Base-by-base conservation (phyloP, 768 basidiomycete genomes). In the Termitomyces sp. region DNA sequence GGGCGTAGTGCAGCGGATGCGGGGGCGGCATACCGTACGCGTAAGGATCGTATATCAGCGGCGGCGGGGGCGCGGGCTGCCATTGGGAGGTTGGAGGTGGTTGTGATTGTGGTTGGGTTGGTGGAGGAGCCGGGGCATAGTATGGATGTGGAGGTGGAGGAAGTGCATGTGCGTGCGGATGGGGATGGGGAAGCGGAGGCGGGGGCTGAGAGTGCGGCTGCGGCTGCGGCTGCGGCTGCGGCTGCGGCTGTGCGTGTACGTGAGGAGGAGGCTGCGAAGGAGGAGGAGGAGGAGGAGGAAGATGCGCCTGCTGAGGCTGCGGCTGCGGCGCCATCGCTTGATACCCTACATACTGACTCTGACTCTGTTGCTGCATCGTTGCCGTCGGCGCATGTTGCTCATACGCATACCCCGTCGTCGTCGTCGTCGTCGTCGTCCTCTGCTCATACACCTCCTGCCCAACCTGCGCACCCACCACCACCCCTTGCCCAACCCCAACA, bases 41-140 rank as follows among this genome's bases (percentile, higher is more conserved):
- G 15, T 64, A 64, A 11, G 61, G 59, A 47, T 64, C 63, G 34
- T 62, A 62, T 45, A 58, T 55, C 37, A 44, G 54, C n/a, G 48
- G 55, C n/a, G 45, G 35, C n/a, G 48, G 55, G 21, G 45, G 35
- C 1, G 35, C 24, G 17, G 62, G 49, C 21, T 50, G 45, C 62
- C 62, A 63, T 40, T 55, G 60, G 30, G 44, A 41, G 47, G 42
- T 10, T 32, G 38, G 17, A 14, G 37, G 28, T 14, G 45, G 54
- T 5, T 41, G 44, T 11, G 30, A 32, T 15, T 52, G n/a, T 14
- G 45, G 54, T 8, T 41, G 44, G 15, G 37, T 32, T 15, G 55
- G 14, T 19, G 30, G 30, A 32, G 8, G 30, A 2, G 58, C 12
- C 10, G 50, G 6, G 9, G 54, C 30, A 35, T 45, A 54, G 12